Evolutionary conservation across 257 asterid species (phyloP).

Genomic region (Solanum lignicaule): DNA sequence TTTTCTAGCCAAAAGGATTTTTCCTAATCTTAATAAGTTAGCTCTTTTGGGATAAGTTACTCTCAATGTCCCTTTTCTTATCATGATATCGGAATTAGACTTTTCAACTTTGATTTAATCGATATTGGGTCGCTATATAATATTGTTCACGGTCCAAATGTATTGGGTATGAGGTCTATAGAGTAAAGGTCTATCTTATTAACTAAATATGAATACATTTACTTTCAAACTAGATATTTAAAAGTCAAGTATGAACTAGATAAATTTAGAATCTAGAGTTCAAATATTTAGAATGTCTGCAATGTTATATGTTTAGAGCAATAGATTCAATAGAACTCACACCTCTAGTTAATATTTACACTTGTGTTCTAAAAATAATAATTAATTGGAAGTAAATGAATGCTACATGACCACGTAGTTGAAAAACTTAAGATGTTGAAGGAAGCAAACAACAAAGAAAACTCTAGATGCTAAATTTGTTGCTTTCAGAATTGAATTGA

Average conservation of each 20-base stretch:
- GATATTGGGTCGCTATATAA: neutral
- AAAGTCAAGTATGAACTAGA: neutral
- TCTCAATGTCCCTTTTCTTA: neutral
- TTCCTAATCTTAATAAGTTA: neutral
- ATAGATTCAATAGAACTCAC: neutral
- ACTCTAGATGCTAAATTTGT: neutral
- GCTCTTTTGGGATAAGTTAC: neutral
- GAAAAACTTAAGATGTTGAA: neutral
- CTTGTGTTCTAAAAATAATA: neutral
- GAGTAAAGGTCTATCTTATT: neutral
- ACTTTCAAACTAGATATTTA: neutral
- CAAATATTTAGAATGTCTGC: neutral
- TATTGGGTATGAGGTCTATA: neutral
- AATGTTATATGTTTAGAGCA: neutral
- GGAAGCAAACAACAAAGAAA: neutral
- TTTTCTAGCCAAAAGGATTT: too few relatives aligned
- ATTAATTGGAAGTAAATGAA: neutral
- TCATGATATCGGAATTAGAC: neutral
- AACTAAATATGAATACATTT: neutral
- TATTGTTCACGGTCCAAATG: neutral
- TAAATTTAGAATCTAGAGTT: neutral
- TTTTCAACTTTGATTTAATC: neutral
- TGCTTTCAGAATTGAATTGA: neutral
- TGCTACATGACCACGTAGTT: neutral
- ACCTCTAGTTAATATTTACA: neutral